A percentile compares a stretch with the other conserved stretches of the same genome.
Conservation (phyloP, 164 flowering plant species). For the Kalanchoe fedtschenkoi region DNA sequence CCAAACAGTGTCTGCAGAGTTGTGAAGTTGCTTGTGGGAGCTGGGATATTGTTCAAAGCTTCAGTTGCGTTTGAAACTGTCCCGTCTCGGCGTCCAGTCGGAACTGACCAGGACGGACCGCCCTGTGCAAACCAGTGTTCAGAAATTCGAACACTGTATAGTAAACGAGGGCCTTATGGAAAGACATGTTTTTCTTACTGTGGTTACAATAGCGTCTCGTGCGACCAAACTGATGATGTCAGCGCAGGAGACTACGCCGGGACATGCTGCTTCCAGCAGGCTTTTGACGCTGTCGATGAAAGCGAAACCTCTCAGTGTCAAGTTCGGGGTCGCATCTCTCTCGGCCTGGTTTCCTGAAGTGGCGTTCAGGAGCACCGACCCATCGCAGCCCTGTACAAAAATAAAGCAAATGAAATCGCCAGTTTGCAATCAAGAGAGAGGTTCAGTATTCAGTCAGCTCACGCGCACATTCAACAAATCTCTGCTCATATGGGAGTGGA, state of each 20-base stretch:
- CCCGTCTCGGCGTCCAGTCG: slow-evolving; percentile 24
- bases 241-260: slow-evolving; percentile 35
- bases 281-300: slow-evolving; percentile 22
- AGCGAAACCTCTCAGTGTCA: slow-evolving; percentile 21
- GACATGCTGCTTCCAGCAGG: slow-evolving; percentile 26
- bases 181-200: background rate
- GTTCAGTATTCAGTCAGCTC: no score
- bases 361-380: slow-evolving; percentile 23
- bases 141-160: background rate
- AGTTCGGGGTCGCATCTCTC: slow-evolving; percentile 24
- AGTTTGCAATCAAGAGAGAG: no score
- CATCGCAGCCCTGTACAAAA: slow-evolving; percentile 35
- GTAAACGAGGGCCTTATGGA: background rate
- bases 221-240: slow-evolving; percentile 30
- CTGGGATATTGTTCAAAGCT: slow-evolving; percentile 9
- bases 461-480: no score
- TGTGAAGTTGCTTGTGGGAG: slow-evolving; percentile 7
- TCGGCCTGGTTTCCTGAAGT: slow-evolving; percentile 15
- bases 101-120: slow-evolving; percentile 15
- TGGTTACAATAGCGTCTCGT: slow-evolving; percentile 18
- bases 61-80: slow-evolving; percentile 12
- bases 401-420: no score
- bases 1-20: slow-evolving; percentile 9
- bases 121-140: background rate
- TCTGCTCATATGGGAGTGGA: background rate